Percentiles rank a stretch among this genome's conserved stretches.
Evolutionary conservation across 2,329 filamentous ascomycete species (phyloP).

Genomic region (Hypoxylon sp.): DNA sequence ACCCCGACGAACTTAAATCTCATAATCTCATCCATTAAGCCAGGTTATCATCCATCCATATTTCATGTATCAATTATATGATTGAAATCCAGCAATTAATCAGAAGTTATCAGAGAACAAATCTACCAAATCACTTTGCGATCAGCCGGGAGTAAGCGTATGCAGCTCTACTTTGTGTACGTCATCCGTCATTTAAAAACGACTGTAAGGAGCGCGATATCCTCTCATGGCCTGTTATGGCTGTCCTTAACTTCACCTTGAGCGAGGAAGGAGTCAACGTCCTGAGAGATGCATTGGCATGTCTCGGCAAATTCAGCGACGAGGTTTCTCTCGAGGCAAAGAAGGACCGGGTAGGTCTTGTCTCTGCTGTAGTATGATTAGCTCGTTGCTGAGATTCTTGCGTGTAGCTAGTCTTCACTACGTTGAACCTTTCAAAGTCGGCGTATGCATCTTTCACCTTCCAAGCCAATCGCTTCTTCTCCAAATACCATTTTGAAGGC

Average conservation of each 20-base stretch:
- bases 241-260: conserved; percentile 79
- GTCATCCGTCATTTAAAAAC: not conserved
- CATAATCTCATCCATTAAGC: no score
- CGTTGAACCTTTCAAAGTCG: conserved; percentile 84
- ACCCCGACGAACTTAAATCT: conserved; percentile 1
- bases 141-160: not conserved
- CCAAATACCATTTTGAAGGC: conserved; percentile 77
- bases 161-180: not conserved
- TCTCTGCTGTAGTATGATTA: not conserved
- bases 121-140: not conserved
- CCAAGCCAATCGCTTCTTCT: conserved; percentile 77
- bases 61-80: not conserved
- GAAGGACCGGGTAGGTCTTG: conserved; percentile 71
- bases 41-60: not conserved
- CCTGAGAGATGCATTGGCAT: conserved; percentile 80
- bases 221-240: conserved; percentile 60
- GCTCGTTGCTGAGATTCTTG: conserved; percentile 29
- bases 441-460: conserved; percentile 82
- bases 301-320: conserved; percentile 84
- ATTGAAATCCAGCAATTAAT: not conserved
- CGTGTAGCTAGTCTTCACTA: conserved; percentile 76
- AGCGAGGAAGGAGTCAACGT: conserved; percentile 79
- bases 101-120: not conserved
- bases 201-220: not conserved
- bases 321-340: conserved; percentile 81